Evolutionary conservation across 2,329 filamentous ascomycete genomes (phyloP), one percentile per base, ranked within the genome.

Genomic region (Metarhizium humberi): DNA sequence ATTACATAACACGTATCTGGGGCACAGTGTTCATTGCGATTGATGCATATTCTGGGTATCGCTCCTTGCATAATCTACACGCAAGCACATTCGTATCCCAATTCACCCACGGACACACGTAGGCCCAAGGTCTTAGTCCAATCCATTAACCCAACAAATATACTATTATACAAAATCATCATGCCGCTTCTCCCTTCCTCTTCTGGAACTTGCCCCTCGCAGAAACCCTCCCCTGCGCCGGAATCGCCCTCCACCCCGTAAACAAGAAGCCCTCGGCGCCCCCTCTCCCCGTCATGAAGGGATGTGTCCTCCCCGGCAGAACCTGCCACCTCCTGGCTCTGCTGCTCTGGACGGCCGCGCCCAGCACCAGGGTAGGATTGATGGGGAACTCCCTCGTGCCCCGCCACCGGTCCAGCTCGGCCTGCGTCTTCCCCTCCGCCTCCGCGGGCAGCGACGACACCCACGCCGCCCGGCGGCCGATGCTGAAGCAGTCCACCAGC

Each of bases 211-310:
- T 87, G 0, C 94, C 94, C 57, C 90, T 83, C 2, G 92, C 92
- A 64, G 90, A 86, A 4, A 96, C 86, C 62, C 80, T 84, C 2
- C 88, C 90, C 63, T 89, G 82, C 0, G 88, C 84, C 0, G 94
- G 94, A 49, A 92, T 74, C 1, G 94, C 90, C 61, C 85, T 82
- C 67, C 87, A 89, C 0, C 81, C 92, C 32, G 90, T 92, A 62
- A 97, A 91, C 3, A 99, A 69, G 69, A 90, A 99, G 0, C 94
- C 94, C 66, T 97, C 92, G 0, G 90, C 84, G 0, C 92, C 92
- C 20, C 94, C 94, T 45, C 82, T 80, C 42, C 85, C 85, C 57
- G 89, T 96, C 94, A 99, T 99, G 55, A 95, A 71, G 6, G 94
- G 94, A 73, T 99, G 94, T 53, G 94, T 97, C 54, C 94, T 77